Evolutionary conservation across 441 rosid genomes (phyloP), one percentile per base, ranked within the genome.

Genomic region (Metrosideros polymorpha): DNA sequence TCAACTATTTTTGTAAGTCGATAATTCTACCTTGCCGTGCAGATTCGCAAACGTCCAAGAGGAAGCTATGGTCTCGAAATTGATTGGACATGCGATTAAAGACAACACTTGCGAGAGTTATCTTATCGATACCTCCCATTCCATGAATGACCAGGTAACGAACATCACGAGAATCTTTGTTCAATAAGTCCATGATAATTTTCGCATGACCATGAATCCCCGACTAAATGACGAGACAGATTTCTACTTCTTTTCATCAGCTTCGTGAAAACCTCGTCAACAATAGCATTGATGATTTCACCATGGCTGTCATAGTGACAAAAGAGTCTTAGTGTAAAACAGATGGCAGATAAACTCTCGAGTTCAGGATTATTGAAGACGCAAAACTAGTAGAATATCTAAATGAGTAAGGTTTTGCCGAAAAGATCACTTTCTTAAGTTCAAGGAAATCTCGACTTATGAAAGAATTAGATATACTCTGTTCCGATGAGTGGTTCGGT

Each of bases 341-440:
- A 27, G 2, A 27, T 27, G 61, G 0, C 30, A 12, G 22, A 54
- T 1, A 12, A 55, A 55, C 3, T 55, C 0, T 55, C 0, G 0
- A 25, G 59, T 55, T 55, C 0, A 55, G 59, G 59, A 25, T 25
- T 25, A 25, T 9, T 55, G 3, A 9, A 55, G 0, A 25, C 12
- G 25, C 29, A 0, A 55, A 25, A 55, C 29, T 55, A 55, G 12
- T 25, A 0, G 3, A 0, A 53, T 55, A 25, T 54, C 9, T 54
- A 0, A 53, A 8, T 53, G 56, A 12, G 27, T 0, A 4, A 19
- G 56, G 56, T 53, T 53, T 53, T 55, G 9, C 6, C 0, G 6
- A 55, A 55, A 9, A 9, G 29, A 0, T 55, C 29, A 9, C 59
- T 55, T 55, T 25, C 59, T 55, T 55, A 8, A 25, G 29, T 55